These are phyloP conservation scores for Penicillium italicum DNA, from an alignment of 2,329 filamentous ascomycete genomes.

Conservation along the genomic window DNA sequence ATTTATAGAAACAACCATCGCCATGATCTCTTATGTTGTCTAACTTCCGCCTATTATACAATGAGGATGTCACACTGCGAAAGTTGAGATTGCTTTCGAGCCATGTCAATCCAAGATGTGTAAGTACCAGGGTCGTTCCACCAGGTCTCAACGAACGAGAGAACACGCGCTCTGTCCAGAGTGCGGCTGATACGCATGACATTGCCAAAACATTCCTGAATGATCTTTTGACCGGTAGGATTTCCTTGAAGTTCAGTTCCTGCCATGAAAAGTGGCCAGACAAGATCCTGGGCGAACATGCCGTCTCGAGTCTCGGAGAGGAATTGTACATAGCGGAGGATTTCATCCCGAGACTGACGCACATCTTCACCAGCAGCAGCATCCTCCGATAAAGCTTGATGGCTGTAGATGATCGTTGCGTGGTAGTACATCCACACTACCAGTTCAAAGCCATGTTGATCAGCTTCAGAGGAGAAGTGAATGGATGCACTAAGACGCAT, in stretches of 20 bases:
- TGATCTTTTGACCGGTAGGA: not conserved
- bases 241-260: constrained; percentile 22
- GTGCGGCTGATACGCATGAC: constrained; percentile 14
- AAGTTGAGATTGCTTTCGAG: constrained; percentile 5
- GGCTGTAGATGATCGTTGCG: constrained; percentile 20
- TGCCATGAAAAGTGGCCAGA: constrained; percentile 29
- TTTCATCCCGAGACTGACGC: constrained; percentile 5
- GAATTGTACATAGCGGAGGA: constrained; percentile 9
- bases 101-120: constrained; percentile 16
- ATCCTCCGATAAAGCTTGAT: constrained; percentile 13
- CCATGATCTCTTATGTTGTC: not conserved
- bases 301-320: constrained; percentile 8
- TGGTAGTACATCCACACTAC: constrained; percentile 21
- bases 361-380: not conserved
- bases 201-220: not conserved
- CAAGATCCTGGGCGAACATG: constrained; percentile 25
- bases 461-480: constrained; percentile 10
- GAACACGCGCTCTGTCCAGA: constrained; percentile 6
- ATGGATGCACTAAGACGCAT: constrained; percentile 2
- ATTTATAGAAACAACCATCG: not conserved
- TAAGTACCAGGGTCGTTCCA: not conserved
- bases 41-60: not conserved
- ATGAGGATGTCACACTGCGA: constrained; percentile 11
- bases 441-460: constrained; percentile 10
- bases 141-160: constrained; percentile 9